A percentile compares a stretch with the other conserved stretches of the same genome.
These are phyloP conservation scores for Saraca asoca DNA, from an alignment of 331 rosid species.

Conservation along the genomic window DNA sequence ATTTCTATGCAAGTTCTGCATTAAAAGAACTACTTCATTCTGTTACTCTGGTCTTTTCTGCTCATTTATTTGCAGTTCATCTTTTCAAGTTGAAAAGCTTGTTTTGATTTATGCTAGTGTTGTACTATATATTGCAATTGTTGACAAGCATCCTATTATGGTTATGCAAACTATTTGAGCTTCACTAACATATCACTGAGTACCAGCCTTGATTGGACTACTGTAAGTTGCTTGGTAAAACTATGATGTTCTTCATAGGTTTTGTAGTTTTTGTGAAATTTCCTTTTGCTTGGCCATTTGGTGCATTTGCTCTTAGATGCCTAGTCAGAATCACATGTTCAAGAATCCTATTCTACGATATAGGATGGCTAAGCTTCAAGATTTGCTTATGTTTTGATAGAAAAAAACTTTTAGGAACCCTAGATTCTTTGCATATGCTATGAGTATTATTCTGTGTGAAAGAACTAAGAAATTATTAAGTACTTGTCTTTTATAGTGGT, in stretches of 20 bases:
- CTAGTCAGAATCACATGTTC: constrained; percentile 14
- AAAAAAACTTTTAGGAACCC: constrained; percentile 17
- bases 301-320: not conserved
- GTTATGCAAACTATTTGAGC: constrained; percentile 54
- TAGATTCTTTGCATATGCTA: not conserved
- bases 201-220: constrained; percentile 63
- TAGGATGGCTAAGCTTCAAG: constrained; percentile 2
- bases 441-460: not conserved
- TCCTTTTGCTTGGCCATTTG: constrained; percentile 9
- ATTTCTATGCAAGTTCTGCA: not conserved
- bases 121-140: too few relatives aligned
- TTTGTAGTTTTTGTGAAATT: not conserved
- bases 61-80: constrained; percentile 39
- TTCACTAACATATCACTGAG: constrained; percentile 52
- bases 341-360: constrained; percentile 16
- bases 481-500: too few relatives aligned
- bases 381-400: not conserved
- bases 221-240: constrained; percentile 53
- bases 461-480: too few relatives aligned
- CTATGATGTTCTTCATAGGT: not conserved
- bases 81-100: constrained; percentile 83
- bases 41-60: constrained; percentile 30
- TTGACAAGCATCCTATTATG: constrained; percentile 81
- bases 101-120: constrained; percentile 93
- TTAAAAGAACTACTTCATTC: constrained; percentile 20